Conservation (phyloP, 257 asterid species). For the Solanum sejunctum region DNA sequence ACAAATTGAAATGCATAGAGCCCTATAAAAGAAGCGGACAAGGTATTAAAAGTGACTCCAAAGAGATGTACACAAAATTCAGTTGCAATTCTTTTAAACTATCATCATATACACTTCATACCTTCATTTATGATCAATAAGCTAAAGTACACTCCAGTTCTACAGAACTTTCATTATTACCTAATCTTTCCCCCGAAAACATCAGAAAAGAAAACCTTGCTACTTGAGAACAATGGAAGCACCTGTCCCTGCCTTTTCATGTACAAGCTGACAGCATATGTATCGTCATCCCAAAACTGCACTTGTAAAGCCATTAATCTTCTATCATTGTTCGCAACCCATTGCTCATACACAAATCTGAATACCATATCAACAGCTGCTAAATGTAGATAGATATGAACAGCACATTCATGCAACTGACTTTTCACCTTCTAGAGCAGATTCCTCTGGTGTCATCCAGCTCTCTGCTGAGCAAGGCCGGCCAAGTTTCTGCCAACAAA, state of each 20-base stretch:
- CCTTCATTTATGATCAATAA: neutral
- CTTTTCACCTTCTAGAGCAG: neutral
- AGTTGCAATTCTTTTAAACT: neutral
- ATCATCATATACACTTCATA: neutral
- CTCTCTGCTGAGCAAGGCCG: constrained; percentile 18
- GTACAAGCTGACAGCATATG: neutral
- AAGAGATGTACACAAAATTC: neutral
- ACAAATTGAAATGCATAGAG: neutral
- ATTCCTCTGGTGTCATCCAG: constrained; percentile 1
- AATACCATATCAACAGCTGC: neutral
- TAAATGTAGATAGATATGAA: neutral
- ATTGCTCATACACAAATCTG: neutral
- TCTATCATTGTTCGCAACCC: too few relatives aligned
- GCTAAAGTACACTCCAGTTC: neutral
- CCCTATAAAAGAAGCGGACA: neutral
- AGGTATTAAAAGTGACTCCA: neutral
- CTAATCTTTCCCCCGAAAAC: neutral
- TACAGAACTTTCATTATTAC: neutral
- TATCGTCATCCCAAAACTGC: neutral
- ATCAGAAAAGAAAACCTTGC: neutral
- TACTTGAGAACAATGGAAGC: neutral
- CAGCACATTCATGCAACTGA: neutral
- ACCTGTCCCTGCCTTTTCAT: neutral
- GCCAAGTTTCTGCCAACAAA: constrained; percentile 34
- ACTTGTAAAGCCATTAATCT: neutral